Conservation (phyloP, 495 filamentous ascomycete genomes). For the Penicillium coprophilum region DNA sequence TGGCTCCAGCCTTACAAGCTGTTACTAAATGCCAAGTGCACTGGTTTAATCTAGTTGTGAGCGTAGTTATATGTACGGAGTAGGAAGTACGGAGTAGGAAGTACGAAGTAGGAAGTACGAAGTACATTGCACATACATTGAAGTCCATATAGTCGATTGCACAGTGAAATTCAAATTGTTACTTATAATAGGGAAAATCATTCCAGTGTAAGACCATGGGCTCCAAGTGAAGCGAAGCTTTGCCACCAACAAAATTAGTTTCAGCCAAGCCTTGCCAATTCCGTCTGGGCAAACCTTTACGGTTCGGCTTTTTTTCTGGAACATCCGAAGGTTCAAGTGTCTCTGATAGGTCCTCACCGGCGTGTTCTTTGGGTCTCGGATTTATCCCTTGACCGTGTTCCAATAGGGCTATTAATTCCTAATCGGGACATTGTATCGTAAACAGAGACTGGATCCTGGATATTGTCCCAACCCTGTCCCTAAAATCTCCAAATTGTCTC, state of each 20-base stretch:
- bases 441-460: not conserved
- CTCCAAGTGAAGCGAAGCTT: constrained; percentile 23
- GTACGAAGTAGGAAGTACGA: no score
- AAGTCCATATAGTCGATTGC: no score
- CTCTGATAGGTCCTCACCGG: not conserved
- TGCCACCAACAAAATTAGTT: constrained; percentile 15
- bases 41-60: no score
- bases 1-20: constrained; percentile 5
- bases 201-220: no score
- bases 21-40: constrained; percentile 12
- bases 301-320: not conserved
- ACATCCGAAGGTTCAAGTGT: not conserved
- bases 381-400: no score
- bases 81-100: no score
- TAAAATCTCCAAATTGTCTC: constrained; percentile 1
- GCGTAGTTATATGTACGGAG: no score
- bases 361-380: not conserved
- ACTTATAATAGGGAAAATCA: no score
- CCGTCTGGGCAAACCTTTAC: not conserved
- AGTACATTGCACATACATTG: no score
- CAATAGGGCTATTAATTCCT: not conserved
- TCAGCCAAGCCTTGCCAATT: constrained; percentile 16
- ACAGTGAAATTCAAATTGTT: no score
- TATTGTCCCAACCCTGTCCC: not conserved
- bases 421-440: not conserved